Evolutionary conservation across 1,284 basidiomycete species (phyloP).

Genomic region (Ustilago xerochloae): DNA sequence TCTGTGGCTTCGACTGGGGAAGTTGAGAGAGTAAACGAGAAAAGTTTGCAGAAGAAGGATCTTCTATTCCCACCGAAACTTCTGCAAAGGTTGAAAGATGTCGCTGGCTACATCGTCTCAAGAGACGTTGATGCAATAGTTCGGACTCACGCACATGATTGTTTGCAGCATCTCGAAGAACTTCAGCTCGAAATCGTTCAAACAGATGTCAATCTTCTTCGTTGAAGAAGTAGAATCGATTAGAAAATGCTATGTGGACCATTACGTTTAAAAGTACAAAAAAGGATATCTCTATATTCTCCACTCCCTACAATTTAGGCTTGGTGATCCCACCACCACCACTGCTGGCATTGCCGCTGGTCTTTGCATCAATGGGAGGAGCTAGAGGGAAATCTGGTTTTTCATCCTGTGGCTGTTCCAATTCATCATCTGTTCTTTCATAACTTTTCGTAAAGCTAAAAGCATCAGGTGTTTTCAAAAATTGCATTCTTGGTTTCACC

Average conservation of each 20-base stretch:
- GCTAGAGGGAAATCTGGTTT: conserved; percentile 21
- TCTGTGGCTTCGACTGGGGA: neutral
- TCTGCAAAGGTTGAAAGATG: conserved; percentile 20
- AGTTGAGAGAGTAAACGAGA: neutral
- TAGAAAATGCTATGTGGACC: no score
- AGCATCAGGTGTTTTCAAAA: conserved; percentile 31
- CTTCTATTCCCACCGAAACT: conserved; percentile 32
- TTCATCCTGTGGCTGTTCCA: conserved; percentile 48
- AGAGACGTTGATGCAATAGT: conserved; percentile 52
- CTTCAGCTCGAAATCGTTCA: conserved; percentile 22
- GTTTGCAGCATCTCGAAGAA: conserved; percentile 29
- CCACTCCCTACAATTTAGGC: conserved; percentile 22
- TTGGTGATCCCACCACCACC: neutral
- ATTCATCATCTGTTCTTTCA: conserved; percentile 25
- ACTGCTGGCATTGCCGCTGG: neutral
- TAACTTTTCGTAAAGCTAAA: conserved; percentile 23
- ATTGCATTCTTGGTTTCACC: conserved; percentile 61
- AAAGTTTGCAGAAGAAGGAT: neutral
- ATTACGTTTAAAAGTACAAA: conserved; percentile 1
- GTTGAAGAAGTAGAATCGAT: no score
- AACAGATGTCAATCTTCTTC: neutral
- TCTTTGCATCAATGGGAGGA: conserved; percentile 4
- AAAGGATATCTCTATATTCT: neutral
- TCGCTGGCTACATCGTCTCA: conserved; percentile 18
- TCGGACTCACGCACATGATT: conserved; percentile 51